Base-by-base conservation (phyloP, 164 flowering plant species). In the Nymphaea colorata region DNA sequence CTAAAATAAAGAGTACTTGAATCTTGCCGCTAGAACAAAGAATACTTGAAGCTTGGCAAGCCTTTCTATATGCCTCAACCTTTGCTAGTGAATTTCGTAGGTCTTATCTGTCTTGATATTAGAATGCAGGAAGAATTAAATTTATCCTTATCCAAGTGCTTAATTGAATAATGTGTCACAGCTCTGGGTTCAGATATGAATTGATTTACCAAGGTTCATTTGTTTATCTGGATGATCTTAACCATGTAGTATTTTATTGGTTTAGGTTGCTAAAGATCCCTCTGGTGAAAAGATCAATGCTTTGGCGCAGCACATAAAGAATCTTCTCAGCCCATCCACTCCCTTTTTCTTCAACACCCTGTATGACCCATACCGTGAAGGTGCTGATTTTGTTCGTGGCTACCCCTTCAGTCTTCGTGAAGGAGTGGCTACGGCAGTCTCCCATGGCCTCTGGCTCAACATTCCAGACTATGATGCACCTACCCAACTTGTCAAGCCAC, bases 391-490 rank as follows among this genome's bases (percentile, higher is more conserved):
- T 64, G 92, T 87, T 47, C 92, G 90, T 64, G 92, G 92, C 18
- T 87, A 87, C 77, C 92, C 92, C 62, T 87, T 85, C 78, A 87
- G 92, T 71, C 86, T 87, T 11, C 83, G 90, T n/a, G 92, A 84
- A 76, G 93, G 92, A 70, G 88, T 80, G 11, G 85, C 90, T 0
- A 87, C 92, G 10, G 92, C 88, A 65, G 90, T 85, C 6, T 80
- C 86, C 42, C 84, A 82, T 68, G 86, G 86, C 0, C 74, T 80
- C 43, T 79, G 85, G 84, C 84, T 84, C 76, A 82, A 82, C 78
- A 82, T 84, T 66, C 87, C 87, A 44, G 86, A 84, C 72, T 84
- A 84, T 59, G 87, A 84, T 62, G 87, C 87, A 11, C 87, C 87
- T 4, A 84, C 87, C 36, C 87, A 84, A 75, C 85, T 2, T 14